Evolutionary conservation across 1,284 basidiomycete genomes (phyloP).

Genomic region (Peniophora sp.): DNA sequence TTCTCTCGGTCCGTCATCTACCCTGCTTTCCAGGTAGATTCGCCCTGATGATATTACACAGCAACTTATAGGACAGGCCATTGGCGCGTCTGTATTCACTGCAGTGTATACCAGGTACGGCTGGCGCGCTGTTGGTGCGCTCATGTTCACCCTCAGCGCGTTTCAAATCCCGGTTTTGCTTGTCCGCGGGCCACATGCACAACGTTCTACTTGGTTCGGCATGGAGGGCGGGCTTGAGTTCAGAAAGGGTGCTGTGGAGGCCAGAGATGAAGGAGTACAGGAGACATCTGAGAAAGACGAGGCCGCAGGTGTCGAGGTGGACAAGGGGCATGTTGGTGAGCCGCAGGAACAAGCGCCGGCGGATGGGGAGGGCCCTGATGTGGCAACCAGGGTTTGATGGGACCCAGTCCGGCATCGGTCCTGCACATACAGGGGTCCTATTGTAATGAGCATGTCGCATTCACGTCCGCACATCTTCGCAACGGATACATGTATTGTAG

Average conservation of each 20-base stretch:
- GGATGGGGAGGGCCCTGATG: no score
- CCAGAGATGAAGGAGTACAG: neutral
- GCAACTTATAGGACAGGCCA: constrained; percentile 38
- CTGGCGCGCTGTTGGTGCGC: constrained; percentile 40
- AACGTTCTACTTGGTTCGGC: constrained; percentile 30
- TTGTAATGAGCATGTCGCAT: no score
- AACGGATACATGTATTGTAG: no score
- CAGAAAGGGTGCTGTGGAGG: constrained; percentile 12
- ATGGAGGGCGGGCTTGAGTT: constrained; percentile 24
- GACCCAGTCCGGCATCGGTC: no score
- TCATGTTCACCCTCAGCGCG: constrained; percentile 39
- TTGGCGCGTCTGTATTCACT: constrained; percentile 45
- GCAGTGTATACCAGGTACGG: constrained; percentile 41
- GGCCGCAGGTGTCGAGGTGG: no score
- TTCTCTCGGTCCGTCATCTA: constrained; percentile 27
- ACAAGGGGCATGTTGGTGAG: no score
- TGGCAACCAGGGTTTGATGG: no score
- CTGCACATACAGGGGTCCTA: no score
- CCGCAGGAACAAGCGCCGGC: no score
- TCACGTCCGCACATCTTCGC: no score
- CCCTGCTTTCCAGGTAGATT: neutral
- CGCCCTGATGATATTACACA: constrained; percentile 13
- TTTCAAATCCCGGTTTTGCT: constrained; percentile 31
- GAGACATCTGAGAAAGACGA: no score
- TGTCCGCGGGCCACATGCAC: constrained; percentile 34